These are phyloP conservation scores for Prosopis cineraria DNA, from an alignment of 306 rosid species.

Conservation along the genomic window DNA sequence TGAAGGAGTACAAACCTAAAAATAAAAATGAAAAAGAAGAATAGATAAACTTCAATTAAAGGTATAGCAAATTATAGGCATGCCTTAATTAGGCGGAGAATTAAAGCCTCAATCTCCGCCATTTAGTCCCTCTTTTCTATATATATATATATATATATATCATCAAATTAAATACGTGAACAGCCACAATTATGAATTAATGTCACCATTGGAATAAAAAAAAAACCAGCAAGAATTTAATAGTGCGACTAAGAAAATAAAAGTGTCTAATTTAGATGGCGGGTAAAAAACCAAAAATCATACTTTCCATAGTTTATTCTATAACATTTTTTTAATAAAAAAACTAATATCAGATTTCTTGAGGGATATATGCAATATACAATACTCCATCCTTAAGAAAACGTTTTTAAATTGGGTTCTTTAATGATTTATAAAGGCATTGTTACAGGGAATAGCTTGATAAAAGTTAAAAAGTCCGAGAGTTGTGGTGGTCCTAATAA, in stretches of 20 bases:
- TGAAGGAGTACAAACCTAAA: not conserved
- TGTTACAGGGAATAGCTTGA: not conserved
- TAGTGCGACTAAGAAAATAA: not conserved
- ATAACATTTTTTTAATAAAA: not conserved
- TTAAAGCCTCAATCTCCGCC: not conserved
- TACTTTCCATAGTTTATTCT: not conserved
- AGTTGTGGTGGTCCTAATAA: not conserved
- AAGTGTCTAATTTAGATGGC: not conserved
- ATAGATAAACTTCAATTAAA: not conserved
- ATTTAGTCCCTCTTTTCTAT: not conserved
- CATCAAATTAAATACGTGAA: too few species aligned
- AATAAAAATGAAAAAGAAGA: not conserved
- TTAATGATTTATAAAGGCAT: not conserved
- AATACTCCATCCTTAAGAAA: not conserved
- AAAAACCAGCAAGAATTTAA: not conserved
- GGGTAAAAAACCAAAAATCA: not conserved
- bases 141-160: too few species aligned
- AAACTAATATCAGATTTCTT: not conserved
- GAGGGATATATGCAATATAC: not conserved
- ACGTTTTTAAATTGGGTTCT: not conserved
- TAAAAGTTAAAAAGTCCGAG: not conserved
- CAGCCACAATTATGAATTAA: not conserved
- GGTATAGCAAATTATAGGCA: not conserved
- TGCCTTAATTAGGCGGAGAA: not conserved
- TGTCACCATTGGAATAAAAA: too few species aligned